Conservation (phyloP, 352 stramenopile genomes). For the Pythium aquatile region DNA sequence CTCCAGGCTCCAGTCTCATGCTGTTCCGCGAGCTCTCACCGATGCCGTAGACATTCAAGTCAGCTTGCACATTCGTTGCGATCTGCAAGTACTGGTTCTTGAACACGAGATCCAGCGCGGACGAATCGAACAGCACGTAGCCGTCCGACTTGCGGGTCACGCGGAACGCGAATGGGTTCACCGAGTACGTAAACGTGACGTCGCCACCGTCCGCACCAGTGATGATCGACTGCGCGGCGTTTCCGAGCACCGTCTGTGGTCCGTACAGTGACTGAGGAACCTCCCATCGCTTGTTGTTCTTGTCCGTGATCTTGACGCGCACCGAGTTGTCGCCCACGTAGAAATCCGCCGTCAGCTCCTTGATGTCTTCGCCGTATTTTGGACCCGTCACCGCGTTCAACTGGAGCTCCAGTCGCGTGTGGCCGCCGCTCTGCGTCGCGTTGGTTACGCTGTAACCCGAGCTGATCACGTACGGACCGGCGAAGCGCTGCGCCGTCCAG, state of each 20-base stretch:
- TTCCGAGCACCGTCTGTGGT: conserved; percentile 29
- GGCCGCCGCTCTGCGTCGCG: conserved; percentile 25
- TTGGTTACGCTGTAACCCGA: conserved; percentile 38
- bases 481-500: not conserved
- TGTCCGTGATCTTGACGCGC: conserved; percentile 55
- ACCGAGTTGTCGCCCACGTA: conserved; percentile 39
- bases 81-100: conserved; percentile 64
- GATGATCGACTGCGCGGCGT: not conserved
- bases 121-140: conserved; percentile 52
- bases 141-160: conserved; percentile 34
- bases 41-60: conserved; percentile 41
- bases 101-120: conserved; percentile 31
- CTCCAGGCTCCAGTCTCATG: conserved; percentile 29
- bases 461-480: conserved; percentile 31
- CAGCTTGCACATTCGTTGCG: conserved; percentile 27
- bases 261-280: conserved; percentile 38
- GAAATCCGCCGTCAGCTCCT: conserved; percentile 40
- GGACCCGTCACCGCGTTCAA: conserved; percentile 25
- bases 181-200: conserved; percentile 31
- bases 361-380: conserved; percentile 37
- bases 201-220: not conserved
- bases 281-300: conserved; percentile 49
- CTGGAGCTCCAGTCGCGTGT: conserved; percentile 34
- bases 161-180: conserved; percentile 37
- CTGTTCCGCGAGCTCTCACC: conserved; percentile 42